phyloP scores from a whole-genome alignment of 2,329 filamentous ascomycete genomes.

The Ophiostoma populinum region DNA sequence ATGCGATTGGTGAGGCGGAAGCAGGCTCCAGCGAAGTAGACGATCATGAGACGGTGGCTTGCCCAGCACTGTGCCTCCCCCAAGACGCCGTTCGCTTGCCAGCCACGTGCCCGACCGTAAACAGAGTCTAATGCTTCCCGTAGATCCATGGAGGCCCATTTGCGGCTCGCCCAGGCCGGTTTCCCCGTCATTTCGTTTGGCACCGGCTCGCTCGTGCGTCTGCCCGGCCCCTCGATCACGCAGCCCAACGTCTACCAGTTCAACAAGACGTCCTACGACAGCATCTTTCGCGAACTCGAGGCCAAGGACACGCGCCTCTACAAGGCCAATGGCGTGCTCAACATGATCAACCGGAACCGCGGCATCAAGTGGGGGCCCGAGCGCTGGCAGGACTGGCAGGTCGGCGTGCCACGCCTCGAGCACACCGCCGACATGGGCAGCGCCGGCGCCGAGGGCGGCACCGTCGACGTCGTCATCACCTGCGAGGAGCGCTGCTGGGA shows the following conservation, averaged over 20 bases:
- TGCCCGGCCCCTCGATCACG: slow-evolving; percentile 78
- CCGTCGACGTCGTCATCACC: slow-evolving; percentile 89
- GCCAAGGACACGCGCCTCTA: slow-evolving; percentile 77
- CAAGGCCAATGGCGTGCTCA: slow-evolving; percentile 77
- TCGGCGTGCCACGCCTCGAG: slow-evolving; percentile 68
- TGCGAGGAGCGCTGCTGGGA: slow-evolving; percentile 98
- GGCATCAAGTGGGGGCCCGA: slow-evolving; percentile 90
- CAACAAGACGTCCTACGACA: slow-evolving; percentile 89
- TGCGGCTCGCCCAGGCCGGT: slow-evolving; percentile 66
- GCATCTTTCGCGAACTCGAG: slow-evolving; percentile 83
- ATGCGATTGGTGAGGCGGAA: no score
- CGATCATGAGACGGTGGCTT: no score
- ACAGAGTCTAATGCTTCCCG: neutral
- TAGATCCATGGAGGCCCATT: slow-evolving; percentile 97
- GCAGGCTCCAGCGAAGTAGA: no score
- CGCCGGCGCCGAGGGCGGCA: slow-evolving; percentile 66
- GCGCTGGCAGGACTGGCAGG: slow-evolving; percentile 92
- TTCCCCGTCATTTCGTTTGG: slow-evolving; percentile 98
- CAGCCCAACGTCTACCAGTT: slow-evolving; percentile 97
- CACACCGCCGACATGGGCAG: slow-evolving; percentile 61
- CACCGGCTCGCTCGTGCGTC: slow-evolving; percentile 81
- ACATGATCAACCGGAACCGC: slow-evolving; percentile 88
- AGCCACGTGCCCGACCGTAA: no score
- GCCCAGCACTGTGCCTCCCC: no score
- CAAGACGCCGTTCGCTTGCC: no score